A percentile compares a stretch with the other conserved stretches of the same genome.
Evolutionary conservation across 2,329 filamentous ascomycete genomes (phyloP).

Genomic region (Huntiella decipiens): DNA sequence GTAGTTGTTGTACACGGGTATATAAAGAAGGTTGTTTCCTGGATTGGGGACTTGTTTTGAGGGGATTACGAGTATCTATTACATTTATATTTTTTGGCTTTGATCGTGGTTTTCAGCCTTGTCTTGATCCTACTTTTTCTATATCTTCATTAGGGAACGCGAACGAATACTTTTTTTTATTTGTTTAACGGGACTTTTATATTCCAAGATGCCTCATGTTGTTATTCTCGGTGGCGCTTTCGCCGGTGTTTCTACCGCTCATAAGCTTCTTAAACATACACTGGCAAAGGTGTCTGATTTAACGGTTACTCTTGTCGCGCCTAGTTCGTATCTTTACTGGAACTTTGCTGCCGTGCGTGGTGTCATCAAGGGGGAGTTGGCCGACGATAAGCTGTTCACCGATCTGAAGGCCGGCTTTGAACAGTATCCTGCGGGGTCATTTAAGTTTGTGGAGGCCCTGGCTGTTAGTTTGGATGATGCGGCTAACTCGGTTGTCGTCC

Average conservation of each 20-base stretch:
- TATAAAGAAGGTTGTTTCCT: too few species aligned
- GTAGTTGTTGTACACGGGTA: too few species aligned
- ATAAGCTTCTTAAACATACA: conserved; percentile 29
- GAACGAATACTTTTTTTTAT: not conserved
- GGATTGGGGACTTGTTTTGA: too few species aligned
- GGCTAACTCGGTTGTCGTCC: conserved; percentile 24
- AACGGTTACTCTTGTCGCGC: conserved; percentile 27
- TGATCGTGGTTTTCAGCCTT: too few species aligned
- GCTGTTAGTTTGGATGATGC: conserved; percentile 26
- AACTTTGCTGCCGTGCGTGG: conserved; percentile 27
- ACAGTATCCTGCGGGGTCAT: conserved; percentile 26
- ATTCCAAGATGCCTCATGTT: conserved; percentile 20
- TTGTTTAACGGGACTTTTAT: not conserved
- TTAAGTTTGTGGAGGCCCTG: conserved; percentile 32
- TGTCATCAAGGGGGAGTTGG: conserved; percentile 26
- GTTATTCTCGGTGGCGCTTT: conserved; percentile 31
- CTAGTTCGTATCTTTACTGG: conserved; percentile 31
- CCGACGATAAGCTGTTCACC: conserved; percentile 22
- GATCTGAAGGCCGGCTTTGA: conserved; percentile 25
- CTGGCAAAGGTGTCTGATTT: conserved; percentile 22
- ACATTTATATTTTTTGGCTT: too few species aligned
- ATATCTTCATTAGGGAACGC: not conserved
- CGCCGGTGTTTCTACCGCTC: conserved; percentile 27
- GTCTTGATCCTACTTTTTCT: too few species aligned
- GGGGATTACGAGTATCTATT: too few species aligned